Evolutionary conservation across 2,329 filamentous ascomycete genomes (phyloP).

Genomic region (Beauveria sp.): DNA sequence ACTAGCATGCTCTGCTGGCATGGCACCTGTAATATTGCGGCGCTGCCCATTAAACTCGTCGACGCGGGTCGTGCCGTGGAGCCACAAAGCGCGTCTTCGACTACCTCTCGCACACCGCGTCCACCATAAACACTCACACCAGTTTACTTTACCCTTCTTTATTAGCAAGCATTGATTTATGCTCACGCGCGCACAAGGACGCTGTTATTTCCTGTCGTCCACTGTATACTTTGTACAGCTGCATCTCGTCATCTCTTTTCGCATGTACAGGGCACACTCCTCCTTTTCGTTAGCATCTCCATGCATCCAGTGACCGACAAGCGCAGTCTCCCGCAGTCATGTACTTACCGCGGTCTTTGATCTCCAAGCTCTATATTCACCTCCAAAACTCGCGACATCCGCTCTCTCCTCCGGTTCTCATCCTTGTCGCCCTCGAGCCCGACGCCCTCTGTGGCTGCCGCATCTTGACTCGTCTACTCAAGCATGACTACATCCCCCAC

Average conservation of each 20-base stretch:
- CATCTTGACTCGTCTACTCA: slow-evolving; percentile 86
- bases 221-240: neutral
- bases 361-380: slow-evolving; percentile 86
- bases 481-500: slow-evolving; percentile 94
- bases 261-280: neutral
- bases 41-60: slow-evolving; percentile 1
- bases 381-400: slow-evolving; percentile 80
- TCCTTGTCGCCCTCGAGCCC: slow-evolving; percentile 88
- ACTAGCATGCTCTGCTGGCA: too few species aligned
- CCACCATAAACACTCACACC: slow-evolving; percentile 5
- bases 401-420: slow-evolving; percentile 81
- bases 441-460: slow-evolving; percentile 93
- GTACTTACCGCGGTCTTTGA: slow-evolving; percentile 87
- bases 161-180: slow-evolving; percentile 3
- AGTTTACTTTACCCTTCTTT: neutral
- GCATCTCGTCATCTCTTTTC: neutral
- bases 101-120: neutral
- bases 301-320: neutral
- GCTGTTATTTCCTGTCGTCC: neutral
- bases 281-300: neutral
- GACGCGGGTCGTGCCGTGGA: slow-evolving; percentile 8
- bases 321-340: slow-evolving; percentile 40
- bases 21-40: too few species aligned
- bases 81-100: slow-evolving; percentile 4
- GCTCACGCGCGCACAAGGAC: neutral